phyloP scores from a whole-genome alignment of 2,329 filamentous ascomycete genomes.

The Talaromyces sp. region DNA sequence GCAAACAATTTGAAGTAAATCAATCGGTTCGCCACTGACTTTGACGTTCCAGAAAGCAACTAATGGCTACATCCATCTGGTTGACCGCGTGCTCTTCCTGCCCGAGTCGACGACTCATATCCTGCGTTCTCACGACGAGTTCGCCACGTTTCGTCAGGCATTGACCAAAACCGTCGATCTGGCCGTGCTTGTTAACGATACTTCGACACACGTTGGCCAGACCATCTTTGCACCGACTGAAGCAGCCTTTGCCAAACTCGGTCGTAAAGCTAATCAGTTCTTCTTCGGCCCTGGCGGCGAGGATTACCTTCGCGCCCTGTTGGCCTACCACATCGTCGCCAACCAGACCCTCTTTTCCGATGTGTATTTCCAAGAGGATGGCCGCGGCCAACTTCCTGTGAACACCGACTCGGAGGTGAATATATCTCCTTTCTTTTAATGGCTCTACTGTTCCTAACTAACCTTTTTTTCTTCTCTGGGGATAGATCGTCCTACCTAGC shows the following conservation, averaged over 20 bases:
- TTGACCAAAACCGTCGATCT: conserved; percentile 67
- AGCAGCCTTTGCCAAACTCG: conserved; percentile 67
- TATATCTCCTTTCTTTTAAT: neutral
- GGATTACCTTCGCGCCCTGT: conserved; percentile 70
- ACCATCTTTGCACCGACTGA: conserved; percentile 80
- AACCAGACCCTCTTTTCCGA: conserved; percentile 77
- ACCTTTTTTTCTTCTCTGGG: neutral
- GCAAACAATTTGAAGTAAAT: too few relatives aligned
- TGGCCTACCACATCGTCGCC: conserved; percentile 71
- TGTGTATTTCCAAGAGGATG: conserved; percentile 51
- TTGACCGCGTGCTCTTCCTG: conserved; percentile 70
- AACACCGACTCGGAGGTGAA: neutral
- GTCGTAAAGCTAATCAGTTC: conserved; percentile 68
- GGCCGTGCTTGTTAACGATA: conserved; percentile 54
- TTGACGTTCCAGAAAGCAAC: conserved; percentile 52
- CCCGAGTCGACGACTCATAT: conserved; percentile 66
- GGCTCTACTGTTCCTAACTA: neutral
- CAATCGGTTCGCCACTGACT: neutral
- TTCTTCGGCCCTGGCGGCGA: conserved; percentile 70
- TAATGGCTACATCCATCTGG: conserved; percentile 74
- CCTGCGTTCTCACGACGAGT: conserved; percentile 59
- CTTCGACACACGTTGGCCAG: conserved; percentile 55
- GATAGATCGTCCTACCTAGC: neutral
- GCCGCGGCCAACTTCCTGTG: neutral
- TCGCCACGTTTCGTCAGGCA: conserved; percentile 72